Conservation (phyloP, 2,329 filamentous ascomycete species). For the Hirsutella minnesotensis region DNA sequence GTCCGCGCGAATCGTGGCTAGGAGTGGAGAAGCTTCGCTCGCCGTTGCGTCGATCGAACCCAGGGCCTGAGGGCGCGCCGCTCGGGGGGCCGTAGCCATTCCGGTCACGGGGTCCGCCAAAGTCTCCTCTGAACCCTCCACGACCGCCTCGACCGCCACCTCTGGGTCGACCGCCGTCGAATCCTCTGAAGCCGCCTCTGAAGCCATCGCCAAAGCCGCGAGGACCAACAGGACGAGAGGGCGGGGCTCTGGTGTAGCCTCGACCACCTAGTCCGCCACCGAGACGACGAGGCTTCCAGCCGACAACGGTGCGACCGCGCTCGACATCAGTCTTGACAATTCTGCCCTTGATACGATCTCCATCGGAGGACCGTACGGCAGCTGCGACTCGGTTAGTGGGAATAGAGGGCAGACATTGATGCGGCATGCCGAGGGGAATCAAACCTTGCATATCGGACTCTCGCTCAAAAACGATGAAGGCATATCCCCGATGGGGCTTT, state of each 20-base stretch:
- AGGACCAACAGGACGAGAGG: constrained; percentile 57
- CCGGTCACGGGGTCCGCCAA: constrained; percentile 21
- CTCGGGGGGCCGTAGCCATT: constrained; percentile 41
- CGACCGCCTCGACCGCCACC: constrained; percentile 39
- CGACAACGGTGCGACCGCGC: constrained; percentile 83
- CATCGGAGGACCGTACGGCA: constrained; percentile 77
- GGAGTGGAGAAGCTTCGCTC: constrained; percentile 31
- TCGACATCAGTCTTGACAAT: constrained; percentile 93
- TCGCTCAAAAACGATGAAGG: constrained; percentile 91
- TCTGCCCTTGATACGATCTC: constrained; percentile 84
- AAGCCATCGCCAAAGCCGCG: constrained; percentile 48
- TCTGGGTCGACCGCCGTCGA: constrained; percentile 30
- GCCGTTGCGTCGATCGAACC: constrained; percentile 31
- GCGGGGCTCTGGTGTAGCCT: constrained; percentile 76
- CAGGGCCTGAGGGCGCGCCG: constrained; percentile 50
- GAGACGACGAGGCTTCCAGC: constrained; percentile 84
- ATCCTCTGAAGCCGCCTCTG: constrained; percentile 27
- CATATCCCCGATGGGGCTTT: constrained; percentile 80
- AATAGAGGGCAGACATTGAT: no score
- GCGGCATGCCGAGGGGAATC: background rate
- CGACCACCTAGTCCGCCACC: constrained; percentile 87
- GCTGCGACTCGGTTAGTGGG: constrained; percentile 52
- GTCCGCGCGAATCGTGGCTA: constrained; percentile 43
- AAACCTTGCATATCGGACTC: constrained; percentile 98
- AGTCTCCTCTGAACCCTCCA: constrained; percentile 39